A percentile compares a stretch with the other conserved stretches of the same genome.
These are phyloP conservation scores for Cladosporium austrohemisphaericum DNA, from an alignment of 2,329 filamentous ascomycete genomes.

Conservation along the genomic window DNA sequence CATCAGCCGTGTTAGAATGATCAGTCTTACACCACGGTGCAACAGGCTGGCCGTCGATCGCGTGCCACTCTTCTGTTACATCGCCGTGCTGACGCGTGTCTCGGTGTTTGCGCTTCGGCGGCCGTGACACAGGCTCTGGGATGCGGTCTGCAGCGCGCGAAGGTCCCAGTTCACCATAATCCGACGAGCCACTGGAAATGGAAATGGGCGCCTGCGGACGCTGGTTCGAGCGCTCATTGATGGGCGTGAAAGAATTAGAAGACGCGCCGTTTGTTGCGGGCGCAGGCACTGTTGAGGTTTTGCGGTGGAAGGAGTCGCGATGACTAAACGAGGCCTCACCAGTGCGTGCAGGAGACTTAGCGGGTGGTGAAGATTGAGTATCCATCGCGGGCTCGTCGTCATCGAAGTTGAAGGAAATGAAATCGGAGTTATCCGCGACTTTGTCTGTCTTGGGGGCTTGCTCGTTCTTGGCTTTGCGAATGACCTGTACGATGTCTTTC, in stretches of 20 bases:
- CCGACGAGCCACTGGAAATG: slow-evolving; percentile 1
- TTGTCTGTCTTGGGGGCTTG: slow-evolving; percentile 49
- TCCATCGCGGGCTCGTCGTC: slow-evolving; percentile 35
- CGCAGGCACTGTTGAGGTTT: neutral
- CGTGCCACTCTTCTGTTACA: slow-evolving; percentile 44
- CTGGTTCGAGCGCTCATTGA: neutral
- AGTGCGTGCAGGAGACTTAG: slow-evolving; percentile 8
- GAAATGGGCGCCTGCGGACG: slow-evolving; percentile 5
- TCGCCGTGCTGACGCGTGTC: slow-evolving; percentile 29
- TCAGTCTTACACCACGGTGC: slow-evolving; percentile 62
- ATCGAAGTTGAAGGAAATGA: slow-evolving; percentile 70
- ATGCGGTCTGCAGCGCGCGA: neutral
- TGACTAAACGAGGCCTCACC: slow-evolving; percentile 31
- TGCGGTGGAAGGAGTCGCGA: slow-evolving; percentile 29
- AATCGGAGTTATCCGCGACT: slow-evolving; percentile 61
- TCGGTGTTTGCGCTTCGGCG: slow-evolving; percentile 62
- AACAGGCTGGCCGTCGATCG: slow-evolving; percentile 33
- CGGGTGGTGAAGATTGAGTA: slow-evolving; percentile 12
- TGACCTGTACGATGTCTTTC: slow-evolving; percentile 83
- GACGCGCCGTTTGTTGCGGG: neutral
- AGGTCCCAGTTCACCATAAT: neutral
- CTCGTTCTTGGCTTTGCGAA: slow-evolving; percentile 79
- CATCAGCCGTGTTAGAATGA: slow-evolving; percentile 19
- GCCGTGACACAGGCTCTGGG: slow-evolving; percentile 7
- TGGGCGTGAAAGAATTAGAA: slow-evolving; percentile 1